A percentile compares a stretch with the other conserved stretches of the same genome.
Evolutionary conservation across 352 stramenopile genomes (phyloP).

Genomic region (Pythium pyrilobum): DNA sequence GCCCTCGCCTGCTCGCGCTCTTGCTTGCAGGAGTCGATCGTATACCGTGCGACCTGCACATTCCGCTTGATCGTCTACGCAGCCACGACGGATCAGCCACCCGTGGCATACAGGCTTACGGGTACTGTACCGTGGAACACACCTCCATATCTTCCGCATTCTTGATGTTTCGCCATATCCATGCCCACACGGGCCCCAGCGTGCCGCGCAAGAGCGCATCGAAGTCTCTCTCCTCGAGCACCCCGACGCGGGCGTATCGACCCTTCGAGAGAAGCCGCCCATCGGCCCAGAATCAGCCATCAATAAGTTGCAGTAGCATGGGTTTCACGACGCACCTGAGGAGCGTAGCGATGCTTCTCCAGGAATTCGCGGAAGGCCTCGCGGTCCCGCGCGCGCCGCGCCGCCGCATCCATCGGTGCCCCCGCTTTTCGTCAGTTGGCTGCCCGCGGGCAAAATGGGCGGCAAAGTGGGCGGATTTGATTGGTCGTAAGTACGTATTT

Average conservation of each 20-base stretch:
- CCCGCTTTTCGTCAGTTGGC: neutral
- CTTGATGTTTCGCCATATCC: conserved; percentile 34
- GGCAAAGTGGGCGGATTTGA: neutral
- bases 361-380: conserved; percentile 41
- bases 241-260: conserved; percentile 22
- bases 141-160: conserved; percentile 35
- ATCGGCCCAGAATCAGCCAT: neutral
- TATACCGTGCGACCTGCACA: conserved; percentile 24
- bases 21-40: conserved; percentile 27
- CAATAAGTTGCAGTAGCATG: neutral
- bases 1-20: conserved; percentile 29
- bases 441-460: neutral
- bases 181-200: conserved; percentile 31
- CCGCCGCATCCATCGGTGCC: conserved; percentile 12
- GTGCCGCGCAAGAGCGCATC: conserved; percentile 33
- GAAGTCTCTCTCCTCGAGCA: conserved; percentile 35
- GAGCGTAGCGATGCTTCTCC: conserved; percentile 31
- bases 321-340: conserved; percentile 31
- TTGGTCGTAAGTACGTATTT: too few species aligned
- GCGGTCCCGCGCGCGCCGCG: conserved; percentile 23
- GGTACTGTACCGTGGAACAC: neutral
- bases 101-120: neutral
- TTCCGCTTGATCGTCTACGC: conserved; percentile 27
- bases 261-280: conserved; percentile 15
- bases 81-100: too few species aligned